A percentile compares a stretch with the other conserved stretches of the same genome.
phyloP scores from a whole-genome alignment of 2,329 filamentous ascomycete species.

The Phyllosticta capitalensis region DNA sequence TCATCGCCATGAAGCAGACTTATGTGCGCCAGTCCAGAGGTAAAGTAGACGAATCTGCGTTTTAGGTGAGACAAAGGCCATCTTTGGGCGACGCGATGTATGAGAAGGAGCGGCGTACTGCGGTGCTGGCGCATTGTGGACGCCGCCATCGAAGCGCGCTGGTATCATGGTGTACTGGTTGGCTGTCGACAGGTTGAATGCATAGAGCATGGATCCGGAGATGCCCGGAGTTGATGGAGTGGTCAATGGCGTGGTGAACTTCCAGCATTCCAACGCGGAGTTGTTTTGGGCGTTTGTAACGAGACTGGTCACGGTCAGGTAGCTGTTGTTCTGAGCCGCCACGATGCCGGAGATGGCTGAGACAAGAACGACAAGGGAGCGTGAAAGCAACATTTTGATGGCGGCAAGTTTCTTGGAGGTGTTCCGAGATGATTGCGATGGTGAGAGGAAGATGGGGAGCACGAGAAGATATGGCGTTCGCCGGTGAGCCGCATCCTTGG shows the following conservation, averaged over 20 bases:
- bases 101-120: constrained; percentile 15
- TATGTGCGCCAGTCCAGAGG: constrained; percentile 25
- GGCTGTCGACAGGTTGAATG: constrained; percentile 13
- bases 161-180: constrained; percentile 24
- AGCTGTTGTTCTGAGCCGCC: background rate
- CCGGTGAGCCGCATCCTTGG: background rate
- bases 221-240: constrained; percentile 22
- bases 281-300: constrained; percentile 22
- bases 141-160: constrained; percentile 24
- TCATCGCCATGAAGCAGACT: constrained; percentile 20
- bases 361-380: background rate
- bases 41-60: constrained; percentile 18
- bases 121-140: constrained; percentile 24
- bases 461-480: background rate
- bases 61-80: background rate
- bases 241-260: constrained; percentile 20
- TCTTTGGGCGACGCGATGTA: background rate
- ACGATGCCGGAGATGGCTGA: background rate
- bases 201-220: constrained; percentile 16
- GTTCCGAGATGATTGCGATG: background rate
- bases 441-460: background rate
- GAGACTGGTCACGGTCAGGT: constrained; percentile 24
- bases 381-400: background rate
- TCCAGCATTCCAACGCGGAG: constrained; percentile 28
- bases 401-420: background rate